Percentiles rank a stretch among this genome's conserved stretches.
Evolutionary conservation across 2,329 filamentous ascomycete genomes (phyloP).

Genomic region (Mollisiaceae sp.): DNA sequence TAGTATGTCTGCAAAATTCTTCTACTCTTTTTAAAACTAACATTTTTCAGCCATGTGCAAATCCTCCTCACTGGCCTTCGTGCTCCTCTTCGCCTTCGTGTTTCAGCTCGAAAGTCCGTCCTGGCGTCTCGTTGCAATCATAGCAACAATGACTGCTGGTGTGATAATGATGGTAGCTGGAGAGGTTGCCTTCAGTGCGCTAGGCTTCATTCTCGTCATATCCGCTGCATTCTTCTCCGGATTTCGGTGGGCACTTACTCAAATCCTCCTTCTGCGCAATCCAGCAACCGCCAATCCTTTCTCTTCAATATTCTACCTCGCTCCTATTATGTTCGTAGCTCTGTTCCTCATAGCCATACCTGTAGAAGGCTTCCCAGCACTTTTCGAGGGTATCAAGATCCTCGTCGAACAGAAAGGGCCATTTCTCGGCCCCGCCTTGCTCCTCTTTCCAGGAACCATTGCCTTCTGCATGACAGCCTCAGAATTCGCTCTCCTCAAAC

Average conservation of each 20-base stretch:
- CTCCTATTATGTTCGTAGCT: conserved; percentile 91
- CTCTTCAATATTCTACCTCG: conserved; percentile 96
- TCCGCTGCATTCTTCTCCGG: conserved; percentile 93
- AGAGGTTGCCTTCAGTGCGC: conserved; percentile 84
- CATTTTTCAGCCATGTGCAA: conserved; percentile 83
- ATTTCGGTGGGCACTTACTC: conserved; percentile 97
- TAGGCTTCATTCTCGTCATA: conserved; percentile 92
- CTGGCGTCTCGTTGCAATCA: conserved; percentile 83
- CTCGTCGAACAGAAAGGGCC: conserved; percentile 72
- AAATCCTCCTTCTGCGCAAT: conserved; percentile 92
- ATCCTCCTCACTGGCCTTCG: conserved; percentile 93
- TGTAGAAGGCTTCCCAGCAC: conserved; percentile 76
- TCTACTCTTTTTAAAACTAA: conserved; percentile 21
- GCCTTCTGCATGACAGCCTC: conserved; percentile 97
- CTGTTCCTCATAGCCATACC: conserved; percentile 82
- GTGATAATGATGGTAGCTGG: conserved; percentile 99
- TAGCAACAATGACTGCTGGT: conserved; percentile 87
- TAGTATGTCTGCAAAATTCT: conserved; percentile 58
- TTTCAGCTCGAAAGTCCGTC: conserved; percentile 91
- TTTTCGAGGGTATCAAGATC: conserved; percentile 67
- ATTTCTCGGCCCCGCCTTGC: conserved; percentile 69
- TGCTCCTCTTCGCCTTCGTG: conserved; percentile 91
- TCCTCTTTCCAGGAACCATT: conserved; percentile 88
- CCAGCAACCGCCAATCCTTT: conserved; percentile 96
- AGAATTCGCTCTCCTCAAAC: conserved; percentile 93